A percentile compares a stretch with the other conserved stretches of the same genome.
Evolutionary conservation across 805 yeast species (phyloP).

Genomic region (Hanseniaspora mollemarum): DNA sequence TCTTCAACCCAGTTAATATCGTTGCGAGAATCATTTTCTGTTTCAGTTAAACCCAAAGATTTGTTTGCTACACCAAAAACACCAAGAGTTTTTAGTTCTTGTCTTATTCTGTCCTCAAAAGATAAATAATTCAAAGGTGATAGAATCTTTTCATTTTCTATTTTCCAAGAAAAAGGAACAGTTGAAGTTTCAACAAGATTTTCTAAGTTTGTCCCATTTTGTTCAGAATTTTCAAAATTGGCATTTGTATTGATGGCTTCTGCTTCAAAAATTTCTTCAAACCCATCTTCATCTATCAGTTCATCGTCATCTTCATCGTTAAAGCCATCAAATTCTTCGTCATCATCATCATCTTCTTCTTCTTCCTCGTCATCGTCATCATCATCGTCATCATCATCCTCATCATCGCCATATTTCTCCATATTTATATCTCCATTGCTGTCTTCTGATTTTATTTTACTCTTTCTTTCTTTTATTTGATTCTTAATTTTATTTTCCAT

Average conservation of each 20-base stretch:
- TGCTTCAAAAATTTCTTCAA: slow-evolving; percentile 12
- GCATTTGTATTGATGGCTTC: slow-evolving; percentile 19
- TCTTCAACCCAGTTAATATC: slow-evolving; percentile 56
- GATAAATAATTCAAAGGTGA: slow-evolving; percentile 55
- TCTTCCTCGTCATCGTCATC: slow-evolving; percentile 8
- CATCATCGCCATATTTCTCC: slow-evolving; percentile 7
- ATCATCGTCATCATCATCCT: background rate
- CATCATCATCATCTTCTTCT: slow-evolving; percentile 17
- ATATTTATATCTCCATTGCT: slow-evolving; percentile 16
- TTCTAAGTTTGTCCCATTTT: background rate
- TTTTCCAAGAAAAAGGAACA: slow-evolving; percentile 15
- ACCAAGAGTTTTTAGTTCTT: slow-evolving; percentile 84
- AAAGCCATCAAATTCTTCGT: slow-evolving; percentile 20
- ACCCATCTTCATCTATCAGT: slow-evolving; percentile 16
- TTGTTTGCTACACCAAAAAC: slow-evolving; percentile 48
- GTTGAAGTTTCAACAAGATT: slow-evolving; percentile 12
- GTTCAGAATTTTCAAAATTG: slow-evolving; percentile 32
- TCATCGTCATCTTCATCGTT: slow-evolving; percentile 26
- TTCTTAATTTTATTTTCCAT: slow-evolving; percentile 4
- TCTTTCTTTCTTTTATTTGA: slow-evolving; percentile 1
- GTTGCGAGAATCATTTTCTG: slow-evolving; percentile 19
- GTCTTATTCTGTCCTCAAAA: slow-evolving; percentile 74
- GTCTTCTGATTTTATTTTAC: background rate
- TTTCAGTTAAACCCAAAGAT: slow-evolving; percentile 21
- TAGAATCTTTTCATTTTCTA: slow-evolving; percentile 21